These are phyloP conservation scores for Orobanche coerulescens DNA, from an alignment of 257 asterid species.

Conservation along the genomic window DNA sequence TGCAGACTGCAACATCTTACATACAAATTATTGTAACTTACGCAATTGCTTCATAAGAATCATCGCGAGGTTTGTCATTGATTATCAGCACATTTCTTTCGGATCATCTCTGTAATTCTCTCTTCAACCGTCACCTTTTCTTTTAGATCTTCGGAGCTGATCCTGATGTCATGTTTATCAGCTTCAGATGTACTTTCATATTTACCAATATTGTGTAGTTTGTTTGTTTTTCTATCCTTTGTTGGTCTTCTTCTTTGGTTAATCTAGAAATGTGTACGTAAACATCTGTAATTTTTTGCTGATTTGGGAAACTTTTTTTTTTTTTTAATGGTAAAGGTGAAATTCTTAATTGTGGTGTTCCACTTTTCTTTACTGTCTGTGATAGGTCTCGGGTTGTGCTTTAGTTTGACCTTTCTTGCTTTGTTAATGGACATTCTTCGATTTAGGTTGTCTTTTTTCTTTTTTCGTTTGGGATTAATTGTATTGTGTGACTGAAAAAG, in stretches of 20 bases:
- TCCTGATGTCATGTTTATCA: neutral
- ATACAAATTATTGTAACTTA: neutral
- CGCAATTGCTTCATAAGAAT: neutral
- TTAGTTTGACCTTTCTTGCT: too few species aligned
- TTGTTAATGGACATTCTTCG: too few species aligned
- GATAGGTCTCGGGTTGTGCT: too few species aligned
- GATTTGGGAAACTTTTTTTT: neutral
- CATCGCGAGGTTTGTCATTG: neutral
- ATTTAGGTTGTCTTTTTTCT: too few species aligned
- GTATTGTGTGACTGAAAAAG: too few species aligned
- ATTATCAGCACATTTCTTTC: slow-evolving; percentile 25
- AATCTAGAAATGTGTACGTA: neutral
- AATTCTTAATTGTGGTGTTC: neutral
- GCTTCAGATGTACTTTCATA: neutral
- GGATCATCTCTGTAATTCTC: slow-evolving; percentile 21
- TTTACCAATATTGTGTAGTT: neutral
- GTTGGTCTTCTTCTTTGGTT: neutral
- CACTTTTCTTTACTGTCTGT: too few species aligned
- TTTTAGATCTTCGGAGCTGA: neutral
- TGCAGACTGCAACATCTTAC: slow-evolving; percentile 22
- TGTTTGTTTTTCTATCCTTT: neutral
- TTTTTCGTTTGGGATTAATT: too few species aligned
- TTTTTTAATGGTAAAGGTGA: neutral
- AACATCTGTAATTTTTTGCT: neutral
- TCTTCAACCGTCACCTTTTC: neutral